These are phyloP conservation scores for Phlegmacium glaucopus DNA, from an alignment of 768 basidiomycete genomes.

Conservation along the genomic window DNA sequence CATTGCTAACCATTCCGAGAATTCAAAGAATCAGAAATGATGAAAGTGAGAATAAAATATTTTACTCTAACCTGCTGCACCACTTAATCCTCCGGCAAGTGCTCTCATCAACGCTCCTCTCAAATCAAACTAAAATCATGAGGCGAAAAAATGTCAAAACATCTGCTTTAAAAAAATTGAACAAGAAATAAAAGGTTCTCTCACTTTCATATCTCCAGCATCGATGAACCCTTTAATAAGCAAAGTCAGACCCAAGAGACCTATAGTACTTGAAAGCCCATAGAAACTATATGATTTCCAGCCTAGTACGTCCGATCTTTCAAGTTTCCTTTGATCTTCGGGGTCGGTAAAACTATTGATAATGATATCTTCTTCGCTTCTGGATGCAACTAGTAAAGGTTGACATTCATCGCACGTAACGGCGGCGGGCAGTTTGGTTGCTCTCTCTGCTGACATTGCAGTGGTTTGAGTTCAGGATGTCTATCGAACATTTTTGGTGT, in stretches of 20 bases:
- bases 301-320: constrained; percentile 14
- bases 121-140: constrained; percentile 69
- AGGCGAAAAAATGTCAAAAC: background rate
- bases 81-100: constrained; percentile 86
- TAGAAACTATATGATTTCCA: constrained; percentile 28
- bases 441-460: background rate
- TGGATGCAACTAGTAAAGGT: constrained; percentile 16
- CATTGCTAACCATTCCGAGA: constrained; percentile 60
- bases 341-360: background rate
- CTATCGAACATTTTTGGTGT: too few species aligned
- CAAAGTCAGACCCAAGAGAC: constrained; percentile 38
- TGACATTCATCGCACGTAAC: constrained; percentile 15
- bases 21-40: background rate
- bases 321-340: background rate
- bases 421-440: background rate
- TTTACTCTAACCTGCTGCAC: constrained; percentile 69
- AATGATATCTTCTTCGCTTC: constrained; percentile 3
- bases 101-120: constrained; percentile 74
- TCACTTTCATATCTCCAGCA: constrained; percentile 61
- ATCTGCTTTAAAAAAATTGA: background rate
- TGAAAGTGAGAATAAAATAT: background rate
- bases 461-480: background rate
- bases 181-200: constrained; percentile 19
- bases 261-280: constrained; percentile 30
- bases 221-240: constrained; percentile 73